Base-by-base conservation (phyloP, 176 grass and related monocot genomes). In the Oryza coarctata region DNA sequence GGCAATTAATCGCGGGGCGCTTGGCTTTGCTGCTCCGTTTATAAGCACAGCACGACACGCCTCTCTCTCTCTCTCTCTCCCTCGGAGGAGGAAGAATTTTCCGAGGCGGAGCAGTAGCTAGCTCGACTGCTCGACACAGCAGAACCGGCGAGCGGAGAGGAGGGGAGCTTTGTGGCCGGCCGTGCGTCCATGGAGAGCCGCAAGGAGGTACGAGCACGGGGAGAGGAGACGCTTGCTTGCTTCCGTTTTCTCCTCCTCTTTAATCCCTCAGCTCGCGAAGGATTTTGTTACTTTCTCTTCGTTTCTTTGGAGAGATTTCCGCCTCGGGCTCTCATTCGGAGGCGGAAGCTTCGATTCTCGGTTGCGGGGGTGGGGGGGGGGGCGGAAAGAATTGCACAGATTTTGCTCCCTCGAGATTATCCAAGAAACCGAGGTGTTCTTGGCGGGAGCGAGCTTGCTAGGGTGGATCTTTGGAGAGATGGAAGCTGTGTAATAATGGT, bases 161-260 rank as follows among this genome's bases (percentile, higher is more conserved):
- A 28, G 2, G 32, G 50, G 17, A 36, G 11, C 47, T 52, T 50
- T 20, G 40, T 5, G 32, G 20, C 3, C 8, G 9, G 33, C 22
- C 58, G 5, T 2, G 27, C n/a, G 22, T 49, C 60, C 80, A 94
- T 92, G 92, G 89, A 94, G 78, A 81, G 62, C 52, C 82, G 84
- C 86, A 94, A 88, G 68, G 89, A 92, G 92, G 88, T 90, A 39
- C 38, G 38, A 39, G 2, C 38, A 0, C 38, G 9, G 10, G 38
- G 17, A 50, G 47, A 20, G 47, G 49, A 20, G 18, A 55, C 40
- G 40, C 40, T 43, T 43, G 40, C 44, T 13, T 47, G 36, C 13
- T 47, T 47, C 44, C 14, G 44, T 47, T 10, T 14, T 47, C 44
- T 47, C 44, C 49, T 22, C 3, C 49, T 55, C 17, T 6, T 49